Percentiles rank a stretch among this genome's conserved stretches.
phyloP scores from a whole-genome alignment of 78 protist genomes.

The Tieghemostelium lacteum region DNA sequence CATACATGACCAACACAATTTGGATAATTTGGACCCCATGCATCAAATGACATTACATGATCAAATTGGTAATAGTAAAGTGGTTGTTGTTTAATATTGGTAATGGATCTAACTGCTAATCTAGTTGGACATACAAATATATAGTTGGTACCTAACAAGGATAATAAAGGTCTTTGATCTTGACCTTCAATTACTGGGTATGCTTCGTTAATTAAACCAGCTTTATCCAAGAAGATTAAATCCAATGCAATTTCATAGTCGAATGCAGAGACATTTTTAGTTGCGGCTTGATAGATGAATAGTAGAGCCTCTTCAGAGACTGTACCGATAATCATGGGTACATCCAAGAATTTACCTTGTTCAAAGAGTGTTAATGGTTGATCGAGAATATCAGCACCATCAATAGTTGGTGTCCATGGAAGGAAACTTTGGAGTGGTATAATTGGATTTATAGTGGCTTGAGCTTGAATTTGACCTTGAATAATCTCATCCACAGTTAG shows the following conservation, averaged over 20 bases:
- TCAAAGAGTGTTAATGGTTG: not conserved
- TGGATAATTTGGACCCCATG: slow-evolving; percentile 4
- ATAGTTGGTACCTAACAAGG: slow-evolving; percentile 13
- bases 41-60: slow-evolving; percentile 56
- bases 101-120: slow-evolving; percentile 8
- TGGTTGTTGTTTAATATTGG: not conserved
- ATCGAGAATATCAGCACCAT: not conserved
- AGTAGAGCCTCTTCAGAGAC: slow-evolving; percentile 7
- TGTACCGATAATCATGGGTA: slow-evolving; percentile 48
- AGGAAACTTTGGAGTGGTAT: not conserved
- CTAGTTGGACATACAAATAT: slow-evolving; percentile 79
- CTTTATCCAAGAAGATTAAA: not conserved
- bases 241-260: not conserved
- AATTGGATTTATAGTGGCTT: too few species aligned
- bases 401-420: slow-evolving; percentile 2
- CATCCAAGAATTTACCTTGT: slow-evolving; percentile 2
- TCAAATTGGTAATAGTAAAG: slow-evolving; percentile 45
- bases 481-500: too few species aligned
- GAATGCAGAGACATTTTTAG: not conserved
- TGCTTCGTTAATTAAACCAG: not conserved
- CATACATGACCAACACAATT: slow-evolving; percentile 41
- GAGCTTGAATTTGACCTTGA: too few species aligned
- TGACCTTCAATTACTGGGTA: slow-evolving; percentile 3
- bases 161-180: not conserved
- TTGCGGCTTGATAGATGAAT: not conserved